Conservation (phyloP, 78 protist species). For the Emiliania huxleyi region DNA sequence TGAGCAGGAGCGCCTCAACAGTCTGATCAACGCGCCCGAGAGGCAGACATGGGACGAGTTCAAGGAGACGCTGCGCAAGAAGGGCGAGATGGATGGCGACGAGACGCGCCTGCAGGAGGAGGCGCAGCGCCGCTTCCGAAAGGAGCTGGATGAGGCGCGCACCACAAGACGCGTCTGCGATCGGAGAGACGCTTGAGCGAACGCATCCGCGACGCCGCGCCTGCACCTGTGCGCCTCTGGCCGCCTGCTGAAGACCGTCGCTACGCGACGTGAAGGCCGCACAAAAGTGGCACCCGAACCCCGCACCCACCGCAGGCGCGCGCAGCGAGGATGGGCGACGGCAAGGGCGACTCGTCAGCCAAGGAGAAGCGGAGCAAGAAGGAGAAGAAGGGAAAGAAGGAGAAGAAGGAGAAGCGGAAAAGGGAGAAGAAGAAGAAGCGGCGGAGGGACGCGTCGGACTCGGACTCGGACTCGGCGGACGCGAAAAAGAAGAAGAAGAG, state of each 20-base stretch:
- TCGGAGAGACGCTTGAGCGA: neutral
- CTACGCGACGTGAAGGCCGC: no score
- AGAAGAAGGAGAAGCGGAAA: neutral
- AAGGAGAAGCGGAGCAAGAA: neutral
- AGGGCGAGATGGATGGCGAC: neutral
- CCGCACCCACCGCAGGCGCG: no score
- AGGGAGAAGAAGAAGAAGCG: neutral
- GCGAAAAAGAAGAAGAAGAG: neutral
- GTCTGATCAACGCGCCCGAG: neutral
- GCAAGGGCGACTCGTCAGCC: neutral
- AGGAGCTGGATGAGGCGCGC: neutral
- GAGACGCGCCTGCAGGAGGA: neutral
- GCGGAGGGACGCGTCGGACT: neutral
- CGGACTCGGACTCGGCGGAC: neutral
- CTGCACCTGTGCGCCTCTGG: no score
- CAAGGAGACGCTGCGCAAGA: neutral
- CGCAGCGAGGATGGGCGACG: neutral
- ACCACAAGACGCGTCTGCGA: neutral
- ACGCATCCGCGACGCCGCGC: neutral
- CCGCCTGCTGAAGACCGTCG: no score
- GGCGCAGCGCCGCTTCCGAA: neutral
- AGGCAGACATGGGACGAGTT: slow-evolving; percentile 9
- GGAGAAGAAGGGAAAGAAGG: neutral
- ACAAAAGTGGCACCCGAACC: no score
- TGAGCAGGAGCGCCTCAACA: neutral